Evolutionary conservation across 148 eudicot genomes (phyloP), one percentile per base, ranked within the genome.

Genomic region (Vaccinium myrtillus): DNA sequence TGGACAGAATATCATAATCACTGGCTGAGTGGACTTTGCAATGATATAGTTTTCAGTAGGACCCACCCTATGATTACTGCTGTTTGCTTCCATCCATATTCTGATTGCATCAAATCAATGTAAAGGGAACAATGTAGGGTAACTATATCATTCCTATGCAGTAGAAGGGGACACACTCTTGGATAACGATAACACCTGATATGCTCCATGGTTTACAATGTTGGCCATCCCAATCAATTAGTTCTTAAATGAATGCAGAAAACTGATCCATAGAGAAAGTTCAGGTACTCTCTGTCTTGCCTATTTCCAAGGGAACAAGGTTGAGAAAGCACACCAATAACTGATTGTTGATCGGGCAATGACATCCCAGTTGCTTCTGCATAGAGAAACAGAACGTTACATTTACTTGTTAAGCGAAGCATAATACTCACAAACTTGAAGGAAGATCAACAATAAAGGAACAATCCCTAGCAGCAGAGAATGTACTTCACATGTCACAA

Each of bases 321-420:
- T 87, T 97, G 99, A 80, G 98, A 87, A 81, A 95, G 95, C 80
- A 97, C 84, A 85, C 98, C 98, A 85, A 95, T 98, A 84, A 97
- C 88, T 78, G 96, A 91, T 32, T 84, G 94, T 48, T 93, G 85
- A 83, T 85, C 87, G 74, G 87, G 91, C 86, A 87, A 83, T 83
- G 93, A 65, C 90, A 91, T 84, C 84, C 89, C 94, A 84, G 95
- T 89, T 85, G 92, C 95, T 86, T 94, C 99, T 94, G 96, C 91
- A 87, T 83, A 83, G 77, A 56, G 73, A 85, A 83, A 43, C 77
- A 84, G 19, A 83, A 13, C 50, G 51, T 30, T 19, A 55, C 14
- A 78, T 78, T 78, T 16, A 81, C 49, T 53, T 14, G 23, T 21
- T 49, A 19, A 55, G 58, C 14, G n/a, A 48, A 75, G 54, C 19